A percentile compares a stretch with the other conserved stretches of the same genome.
These are phyloP conservation scores for Leishmania gerbilli DNA, from an alignment of 208 protist species.

Conservation along the genomic window DNA sequence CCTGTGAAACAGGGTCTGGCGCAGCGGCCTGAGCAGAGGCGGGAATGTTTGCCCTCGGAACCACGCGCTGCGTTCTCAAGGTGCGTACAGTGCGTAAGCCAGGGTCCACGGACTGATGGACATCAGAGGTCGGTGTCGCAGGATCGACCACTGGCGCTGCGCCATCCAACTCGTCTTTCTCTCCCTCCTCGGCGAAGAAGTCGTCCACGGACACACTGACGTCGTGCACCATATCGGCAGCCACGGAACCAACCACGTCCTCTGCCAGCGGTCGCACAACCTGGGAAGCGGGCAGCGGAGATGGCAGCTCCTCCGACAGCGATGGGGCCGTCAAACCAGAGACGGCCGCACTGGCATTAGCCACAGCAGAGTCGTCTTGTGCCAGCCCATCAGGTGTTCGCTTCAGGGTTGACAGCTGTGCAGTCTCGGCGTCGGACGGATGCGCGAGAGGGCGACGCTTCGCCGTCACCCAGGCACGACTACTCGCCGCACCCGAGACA, in stretches of 20 bases:
- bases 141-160: not conserved
- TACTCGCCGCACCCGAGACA: not conserved
- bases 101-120: not conserved
- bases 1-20: not conserved
- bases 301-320: not conserved
- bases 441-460: not conserved
- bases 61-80: slow-evolving; percentile 25
- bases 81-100: not conserved
- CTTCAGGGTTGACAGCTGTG: not conserved
- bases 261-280: not conserved
- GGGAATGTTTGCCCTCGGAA: not conserved
- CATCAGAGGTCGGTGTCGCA: not conserved
- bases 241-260: slow-evolving; percentile 8
- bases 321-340: not conserved
- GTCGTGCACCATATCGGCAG: slow-evolving; percentile 25
- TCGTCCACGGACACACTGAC: slow-evolving; percentile 5
- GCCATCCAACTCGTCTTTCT: not conserved
- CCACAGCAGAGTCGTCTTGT: not conserved
- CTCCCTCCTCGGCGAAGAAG: slow-evolving; percentile 22
- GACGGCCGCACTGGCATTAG: not conserved
- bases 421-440: not conserved
- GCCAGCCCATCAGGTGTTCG: not conserved
- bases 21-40: not conserved
- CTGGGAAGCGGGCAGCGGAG: not conserved
- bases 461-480: not conserved